Evolutionary conservation across 2,329 filamentous ascomycete genomes (phyloP), one percentile per base, ranked within the genome.

Genomic region (Colletotrichum sp.): DNA sequence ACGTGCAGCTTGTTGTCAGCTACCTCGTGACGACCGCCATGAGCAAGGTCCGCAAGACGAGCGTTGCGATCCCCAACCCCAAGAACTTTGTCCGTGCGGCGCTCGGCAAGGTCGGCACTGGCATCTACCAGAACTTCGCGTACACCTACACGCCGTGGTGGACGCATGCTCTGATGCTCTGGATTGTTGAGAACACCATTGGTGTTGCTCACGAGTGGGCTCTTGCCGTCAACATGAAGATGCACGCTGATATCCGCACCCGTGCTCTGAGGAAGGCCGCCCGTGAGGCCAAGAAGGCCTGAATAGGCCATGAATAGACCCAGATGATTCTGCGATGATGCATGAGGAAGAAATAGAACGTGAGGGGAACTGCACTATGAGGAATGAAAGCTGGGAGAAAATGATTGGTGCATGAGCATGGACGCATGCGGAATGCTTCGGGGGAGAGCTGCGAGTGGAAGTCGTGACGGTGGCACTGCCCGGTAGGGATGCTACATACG

Each of bases 1-100:
- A 95, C 76, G 95, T 98, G n/a, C 93, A 98, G 84, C 91, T 98
- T 63, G 93, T 98, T 33, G 90, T 98, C 78, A 95, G 94, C 78
- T 97, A 99, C 83, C 91, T 99, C 62, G 94, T 99, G 79, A 98
- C 95, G 6, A 96, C 95, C 1, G 95, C 96, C 80, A 99, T 99
- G 97, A 96, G 94, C 85, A 99, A 99, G 89, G 92, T 99, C 79
- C 93, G 95, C 79, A 93, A 93, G 70, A 87, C 95, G 0, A 96
- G 91, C 76, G 84, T 92, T 59, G 86, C 95, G 71, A 93, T 98
- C 59, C 97, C 97, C 12, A 95, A 89, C 73, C 94, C 96, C 16
- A 93, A 93, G 82, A 87, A 89, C 68, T 98, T 98, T 82, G 97
- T 99, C 70, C 91, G 90, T 79, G 87, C 94, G 8, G 91, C 93